phyloP scores from a whole-genome alignment of 257 asterid species.

The Ajuga chamaepitys region DNA sequence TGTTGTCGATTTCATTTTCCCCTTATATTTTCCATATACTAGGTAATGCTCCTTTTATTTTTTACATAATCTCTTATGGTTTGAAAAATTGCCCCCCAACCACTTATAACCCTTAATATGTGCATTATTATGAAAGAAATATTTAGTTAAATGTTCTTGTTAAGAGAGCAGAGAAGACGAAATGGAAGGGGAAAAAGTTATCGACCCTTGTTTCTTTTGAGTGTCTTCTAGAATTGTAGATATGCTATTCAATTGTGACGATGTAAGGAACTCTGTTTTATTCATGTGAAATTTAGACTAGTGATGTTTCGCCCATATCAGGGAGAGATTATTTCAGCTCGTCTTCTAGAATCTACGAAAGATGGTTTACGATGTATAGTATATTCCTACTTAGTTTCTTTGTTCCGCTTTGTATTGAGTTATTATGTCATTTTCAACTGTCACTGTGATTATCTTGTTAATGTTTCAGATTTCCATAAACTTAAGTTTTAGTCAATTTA shows the following conservation, averaged over 20 bases:
- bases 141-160: too few relatives aligned
- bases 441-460: background rate
- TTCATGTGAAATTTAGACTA: conserved; percentile 74
- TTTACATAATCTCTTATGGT: too few relatives aligned
- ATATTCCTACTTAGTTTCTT: background rate
- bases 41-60: too few relatives aligned
- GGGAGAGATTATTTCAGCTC: conserved; percentile 79
- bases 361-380: conserved; percentile 70
- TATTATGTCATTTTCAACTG: background rate
- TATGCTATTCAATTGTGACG: background rate
- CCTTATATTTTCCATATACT: too few relatives aligned
- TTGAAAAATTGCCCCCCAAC: too few relatives aligned
- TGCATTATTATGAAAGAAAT: background rate
- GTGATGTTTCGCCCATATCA: conserved; percentile 79
- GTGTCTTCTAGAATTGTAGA: background rate
- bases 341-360: conserved; percentile 53
- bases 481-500: background rate
- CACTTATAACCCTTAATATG: background rate
- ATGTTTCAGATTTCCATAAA: background rate
- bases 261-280: conserved; percentile 7
- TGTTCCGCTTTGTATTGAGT: background rate
- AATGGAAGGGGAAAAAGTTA: background rate
- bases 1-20: background rate
- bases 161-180: background rate
- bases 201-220: background rate